Base-by-base conservation (phyloP, 176 grass and related monocot species). In the Ananas comosus region DNA sequence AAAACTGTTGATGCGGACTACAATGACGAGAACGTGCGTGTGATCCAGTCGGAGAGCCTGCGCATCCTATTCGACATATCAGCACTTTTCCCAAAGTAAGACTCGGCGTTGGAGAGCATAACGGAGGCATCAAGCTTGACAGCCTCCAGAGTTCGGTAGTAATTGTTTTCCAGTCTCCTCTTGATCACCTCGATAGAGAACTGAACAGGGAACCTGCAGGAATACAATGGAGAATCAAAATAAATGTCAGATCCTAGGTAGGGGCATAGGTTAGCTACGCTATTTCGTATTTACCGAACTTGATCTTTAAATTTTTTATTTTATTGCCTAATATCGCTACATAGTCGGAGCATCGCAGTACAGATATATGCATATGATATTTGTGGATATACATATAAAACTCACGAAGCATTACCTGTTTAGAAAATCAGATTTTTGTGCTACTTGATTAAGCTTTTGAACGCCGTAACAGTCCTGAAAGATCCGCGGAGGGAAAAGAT, bases 151-250 rank as follows among this genome's bases (percentile, higher is more conserved):
- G 86, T 92, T 64, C 86, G 85, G 79, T 90, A 90, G 74, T 92
- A 92, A 74, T 85, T 81, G 27, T 80, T 97, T 19, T 87, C 80
- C 29, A 92, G 74, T 78, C 89, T 92, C 81, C 65, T 87, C 69
- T 81, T 92, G 70, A 97, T 92, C 59, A 92, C 89, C 74, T 92
- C 93, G 70, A 90, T 49, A 7, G 93, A 92, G 76, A 97, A 84
- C 24, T 80, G 93, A 78, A 88, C 89, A 71, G 86, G 89, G 63
- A 90, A 97, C 72, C 93, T 97, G 77, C 2, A 52, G 49, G 17
- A 71, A 50, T 22, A 78, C 29, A 53, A 61, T 22, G 49, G 51
- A 78, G 49, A 68, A 22, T n/a, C 18, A 22, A 59, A 81, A n/a
- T 0, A 51, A 51, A 56, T 12, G 58, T 18, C 3, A 42, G 33